These are phyloP conservation scores for Dissophora globulifera DNA, from an alignment of 192 early-diverging fungal genomes.

Conservation along the genomic window DNA sequence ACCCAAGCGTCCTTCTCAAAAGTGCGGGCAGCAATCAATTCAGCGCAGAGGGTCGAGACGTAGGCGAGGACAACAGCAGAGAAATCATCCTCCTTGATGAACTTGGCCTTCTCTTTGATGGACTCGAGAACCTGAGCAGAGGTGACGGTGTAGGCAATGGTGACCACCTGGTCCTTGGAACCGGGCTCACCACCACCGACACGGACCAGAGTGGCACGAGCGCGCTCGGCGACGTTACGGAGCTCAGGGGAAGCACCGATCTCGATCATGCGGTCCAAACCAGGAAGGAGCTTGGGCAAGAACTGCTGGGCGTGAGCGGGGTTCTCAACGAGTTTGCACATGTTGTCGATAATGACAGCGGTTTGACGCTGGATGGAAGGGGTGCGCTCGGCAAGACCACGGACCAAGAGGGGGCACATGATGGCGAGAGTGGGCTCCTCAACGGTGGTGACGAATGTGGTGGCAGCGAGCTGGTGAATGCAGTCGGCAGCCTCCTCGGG, in stretches of 20 bases:
- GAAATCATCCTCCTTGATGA: slow-evolving; percentile 61
- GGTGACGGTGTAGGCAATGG: slow-evolving; percentile 59
- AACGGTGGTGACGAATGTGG: slow-evolving; percentile 83
- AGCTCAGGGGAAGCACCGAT: slow-evolving; percentile 82
- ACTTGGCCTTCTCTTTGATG: slow-evolving; percentile 65
- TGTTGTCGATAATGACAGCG: slow-evolving; percentile 89
- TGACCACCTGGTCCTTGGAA: slow-evolving; percentile 62
- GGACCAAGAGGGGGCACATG: slow-evolving; percentile 80
- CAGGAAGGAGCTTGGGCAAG: slow-evolving; percentile 81
- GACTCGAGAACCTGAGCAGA: slow-evolving; percentile 56
- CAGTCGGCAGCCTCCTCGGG: slow-evolving; percentile 83
- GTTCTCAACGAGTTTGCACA: slow-evolving; percentile 90
- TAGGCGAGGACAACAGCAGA: slow-evolving; percentile 62
- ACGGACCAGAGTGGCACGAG: slow-evolving; percentile 73
- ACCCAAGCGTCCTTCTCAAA: slow-evolving; percentile 77
- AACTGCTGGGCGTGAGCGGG: slow-evolving; percentile 83
- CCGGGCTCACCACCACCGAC: slow-evolving; percentile 67
- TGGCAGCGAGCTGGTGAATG: slow-evolving; percentile 81
- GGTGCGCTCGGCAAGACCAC: slow-evolving; percentile 76
- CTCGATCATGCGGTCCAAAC: slow-evolving; percentile 80
- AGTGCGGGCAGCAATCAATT: slow-evolving; percentile 70
- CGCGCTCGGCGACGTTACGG: slow-evolving; percentile 74
- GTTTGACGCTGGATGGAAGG: slow-evolving; percentile 78
- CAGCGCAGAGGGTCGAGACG: slow-evolving; percentile 66
- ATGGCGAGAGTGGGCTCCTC: slow-evolving; percentile 81